phyloP scores from a whole-genome alignment of 495 filamentous ascomycete species.

The Recurvomyces mirabilis region DNA sequence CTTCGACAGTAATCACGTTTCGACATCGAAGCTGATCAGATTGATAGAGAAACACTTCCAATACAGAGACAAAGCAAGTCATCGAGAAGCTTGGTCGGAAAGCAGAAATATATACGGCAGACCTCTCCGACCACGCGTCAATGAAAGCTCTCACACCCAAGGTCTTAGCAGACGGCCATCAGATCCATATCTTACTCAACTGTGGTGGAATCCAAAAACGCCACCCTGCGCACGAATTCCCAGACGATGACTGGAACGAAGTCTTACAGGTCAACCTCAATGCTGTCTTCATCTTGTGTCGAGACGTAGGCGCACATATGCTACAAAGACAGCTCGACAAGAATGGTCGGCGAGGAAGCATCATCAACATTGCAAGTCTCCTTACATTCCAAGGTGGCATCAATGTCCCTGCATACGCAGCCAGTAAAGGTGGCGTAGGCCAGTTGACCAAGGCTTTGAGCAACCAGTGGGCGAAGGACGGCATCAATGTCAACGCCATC shows the following conservation, averaged over 20 bases:
- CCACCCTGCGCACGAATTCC: conserved; percentile 67
- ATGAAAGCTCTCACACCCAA: conserved; percentile 52
- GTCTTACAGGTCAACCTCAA: conserved; percentile 79
- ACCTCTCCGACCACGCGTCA: conserved; percentile 51
- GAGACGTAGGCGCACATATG: conserved; percentile 79
- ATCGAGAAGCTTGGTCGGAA: conserved; percentile 57
- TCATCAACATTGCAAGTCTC: conserved; percentile 79
- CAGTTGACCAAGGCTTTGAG: conserved; percentile 80
- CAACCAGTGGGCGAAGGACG: conserved; percentile 74
- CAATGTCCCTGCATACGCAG: conserved; percentile 83
- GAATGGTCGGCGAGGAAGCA: conserved; percentile 53
- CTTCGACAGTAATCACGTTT: too few relatives aligned
- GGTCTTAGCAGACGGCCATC: conserved; percentile 47
- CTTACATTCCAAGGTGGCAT: conserved; percentile 86
- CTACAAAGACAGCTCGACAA: conserved; percentile 45
- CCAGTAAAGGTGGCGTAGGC: conserved; percentile 74
- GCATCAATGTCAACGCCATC: conserved; percentile 43
- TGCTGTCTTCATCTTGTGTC: conserved; percentile 69
- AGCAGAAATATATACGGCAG: conserved; percentile 56
- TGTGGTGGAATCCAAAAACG: conserved; percentile 78
- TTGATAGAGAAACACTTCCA: conserved; percentile 53
- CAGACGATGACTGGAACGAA: conserved; percentile 71
- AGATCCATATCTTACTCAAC: conserved; percentile 62
- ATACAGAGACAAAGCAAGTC: conserved; percentile 50
- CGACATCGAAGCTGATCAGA: too few relatives aligned